A percentile compares a stretch with the other conserved stretches of the same genome.
Conservation (phyloP, 768 basidiomycete species). For the Trametes villosa region DNA sequence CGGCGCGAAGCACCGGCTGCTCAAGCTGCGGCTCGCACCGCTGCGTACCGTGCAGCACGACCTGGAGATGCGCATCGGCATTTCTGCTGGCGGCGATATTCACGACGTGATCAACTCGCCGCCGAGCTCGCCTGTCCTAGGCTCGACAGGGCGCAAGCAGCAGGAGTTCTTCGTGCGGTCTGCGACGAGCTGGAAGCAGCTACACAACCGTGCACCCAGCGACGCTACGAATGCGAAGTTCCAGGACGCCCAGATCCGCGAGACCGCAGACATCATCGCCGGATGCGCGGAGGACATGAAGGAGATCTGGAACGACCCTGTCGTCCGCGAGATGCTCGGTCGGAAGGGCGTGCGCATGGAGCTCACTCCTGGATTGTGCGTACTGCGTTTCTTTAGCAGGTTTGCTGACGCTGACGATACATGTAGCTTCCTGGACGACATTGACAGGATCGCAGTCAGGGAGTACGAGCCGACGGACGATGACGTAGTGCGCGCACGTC, state of each 20-base stretch:
- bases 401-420: neutral
- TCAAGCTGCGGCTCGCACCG: conserved; percentile 62
- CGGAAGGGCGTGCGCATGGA: conserved; percentile 58
- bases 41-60: conserved; percentile 60
- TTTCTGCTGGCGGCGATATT: conserved; percentile 53
- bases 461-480: conserved; percentile 73
- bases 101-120: conserved; percentile 14
- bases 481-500: conserved; percentile 79
- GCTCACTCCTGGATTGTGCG: conserved; percentile 76
- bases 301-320: conserved; percentile 66
- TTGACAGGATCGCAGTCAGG: conserved; percentile 64
- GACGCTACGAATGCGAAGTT: conserved; percentile 12
- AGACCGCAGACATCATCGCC: conserved; percentile 60
- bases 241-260: conserved; percentile 45
- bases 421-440: conserved; percentile 69
- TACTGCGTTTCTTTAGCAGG: conserved; percentile 19
- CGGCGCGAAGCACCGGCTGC: conserved; percentile 62
- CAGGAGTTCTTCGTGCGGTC: conserved; percentile 39
- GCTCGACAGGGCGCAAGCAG: neutral
- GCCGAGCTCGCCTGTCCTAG: conserved; percentile 18
- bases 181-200: conserved; percentile 34
- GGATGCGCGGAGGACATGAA: conserved; percentile 70
- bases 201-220: conserved; percentile 15
- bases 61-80: conserved; percentile 63
- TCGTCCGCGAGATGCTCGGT: conserved; percentile 64